A percentile compares a stretch with the other conserved stretches of the same genome.
Conservation (phyloP, 83 land plant species). For the Diphasiastrum complanatum region DNA sequence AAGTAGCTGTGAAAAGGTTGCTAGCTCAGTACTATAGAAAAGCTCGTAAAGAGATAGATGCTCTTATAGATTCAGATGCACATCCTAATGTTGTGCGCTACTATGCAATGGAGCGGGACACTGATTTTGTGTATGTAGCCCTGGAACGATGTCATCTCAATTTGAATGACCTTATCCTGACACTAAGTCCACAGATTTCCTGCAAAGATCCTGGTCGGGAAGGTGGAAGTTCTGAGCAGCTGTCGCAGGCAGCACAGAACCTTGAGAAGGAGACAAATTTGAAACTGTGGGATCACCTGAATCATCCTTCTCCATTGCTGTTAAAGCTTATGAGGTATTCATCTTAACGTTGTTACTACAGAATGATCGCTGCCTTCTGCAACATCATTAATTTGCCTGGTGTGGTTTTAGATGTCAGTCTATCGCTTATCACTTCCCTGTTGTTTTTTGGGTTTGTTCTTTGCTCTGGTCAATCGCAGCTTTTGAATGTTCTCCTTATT, state of each 20-base stretch:
- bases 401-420: too few relatives aligned
- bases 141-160: constrained; percentile 80
- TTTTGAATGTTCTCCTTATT: too few relatives aligned
- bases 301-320: constrained; percentile 53
- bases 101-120: constrained; percentile 68
- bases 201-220: background rate
- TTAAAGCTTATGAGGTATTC: constrained; percentile 86
- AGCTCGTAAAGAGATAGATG: constrained; percentile 75
- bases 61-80: constrained; percentile 74
- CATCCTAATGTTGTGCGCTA: constrained; percentile 92
- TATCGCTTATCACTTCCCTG: too few relatives aligned
- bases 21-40: constrained; percentile 58
- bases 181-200: constrained; percentile 17
- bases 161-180: constrained; percentile 60
- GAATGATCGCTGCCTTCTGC: too few relatives aligned
- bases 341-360: too few relatives aligned
- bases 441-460: too few relatives aligned
- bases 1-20: constrained; percentile 86
- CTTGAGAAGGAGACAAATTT: constrained; percentile 28
- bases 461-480: too few relatives aligned
- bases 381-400: too few relatives aligned
- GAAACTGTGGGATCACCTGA: constrained; percentile 57
- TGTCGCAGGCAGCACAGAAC: constrained; percentile 16
- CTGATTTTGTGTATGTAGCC: constrained; percentile 86
- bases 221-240: too few relatives aligned